These are phyloP conservation scores for Trapa incisa DNA, from an alignment of 345 rosid genomes.

Conservation along the genomic window DNA sequence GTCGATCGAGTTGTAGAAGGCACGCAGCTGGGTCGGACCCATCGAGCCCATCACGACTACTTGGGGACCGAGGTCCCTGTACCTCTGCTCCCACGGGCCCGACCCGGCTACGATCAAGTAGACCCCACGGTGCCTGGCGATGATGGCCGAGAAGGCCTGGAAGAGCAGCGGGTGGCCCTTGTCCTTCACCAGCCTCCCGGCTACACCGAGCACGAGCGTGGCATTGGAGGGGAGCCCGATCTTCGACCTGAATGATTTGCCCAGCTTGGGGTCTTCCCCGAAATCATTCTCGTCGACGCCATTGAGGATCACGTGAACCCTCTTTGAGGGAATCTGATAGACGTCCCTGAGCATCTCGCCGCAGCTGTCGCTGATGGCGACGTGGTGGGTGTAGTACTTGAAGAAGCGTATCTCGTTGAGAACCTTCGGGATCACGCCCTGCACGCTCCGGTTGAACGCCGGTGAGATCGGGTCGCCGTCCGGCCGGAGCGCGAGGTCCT, in stretches of 20 bases:
- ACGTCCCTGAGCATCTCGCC: slow-evolving; percentile 88
- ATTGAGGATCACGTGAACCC: slow-evolving; percentile 85
- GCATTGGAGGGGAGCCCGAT: slow-evolving; percentile 43
- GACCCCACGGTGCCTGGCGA: slow-evolving; percentile 25
- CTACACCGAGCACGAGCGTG: slow-evolving; percentile 56
- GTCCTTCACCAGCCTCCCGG: slow-evolving; percentile 84
- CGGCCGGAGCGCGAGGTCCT: slow-evolving; percentile 58
- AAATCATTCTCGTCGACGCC: slow-evolving; percentile 72
- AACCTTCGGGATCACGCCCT: slow-evolving; percentile 59
- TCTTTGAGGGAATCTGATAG: slow-evolving; percentile 63
- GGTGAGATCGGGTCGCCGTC: slow-evolving; percentile 42
- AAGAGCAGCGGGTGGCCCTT: slow-evolving; percentile 78
- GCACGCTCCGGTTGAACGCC: slow-evolving; percentile 30
- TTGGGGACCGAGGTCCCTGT: slow-evolving; percentile 47
- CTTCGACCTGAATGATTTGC: slow-evolving; percentile 46
- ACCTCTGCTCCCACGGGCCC: slow-evolving; percentile 82
- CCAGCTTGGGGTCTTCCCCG: slow-evolving; percentile 24
- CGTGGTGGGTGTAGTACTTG: slow-evolving; percentile 62
- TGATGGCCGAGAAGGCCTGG: slow-evolving; percentile 48
- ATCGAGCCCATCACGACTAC: slow-evolving; percentile 63
- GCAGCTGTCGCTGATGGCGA: slow-evolving; percentile 88
- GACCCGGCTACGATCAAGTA: slow-evolving; percentile 67
- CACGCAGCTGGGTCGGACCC: slow-evolving; percentile 41
- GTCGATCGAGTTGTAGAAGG: slow-evolving; percentile 68
- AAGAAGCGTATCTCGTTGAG: slow-evolving; percentile 77